Base-by-base conservation (phyloP, 148 eudicot species). In the Chenopodium quinoa region DNA sequence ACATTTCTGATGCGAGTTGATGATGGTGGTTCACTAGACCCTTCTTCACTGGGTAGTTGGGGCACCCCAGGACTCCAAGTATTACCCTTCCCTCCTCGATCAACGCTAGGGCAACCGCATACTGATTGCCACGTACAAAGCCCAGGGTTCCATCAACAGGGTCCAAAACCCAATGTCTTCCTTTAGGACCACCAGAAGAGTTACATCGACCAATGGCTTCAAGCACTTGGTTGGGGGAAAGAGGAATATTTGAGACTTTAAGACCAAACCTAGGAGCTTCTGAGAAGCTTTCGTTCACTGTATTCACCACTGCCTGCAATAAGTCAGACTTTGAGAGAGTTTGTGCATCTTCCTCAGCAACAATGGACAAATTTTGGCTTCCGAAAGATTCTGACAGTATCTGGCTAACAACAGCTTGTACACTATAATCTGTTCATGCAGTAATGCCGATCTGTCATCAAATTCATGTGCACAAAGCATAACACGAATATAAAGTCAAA, bases 141-240 rank as follows among this genome's bases (percentile, higher is more conserved):
- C 97, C 99, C 22, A 95, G 83, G 44, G 98, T 95, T 75, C 98
- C 98, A 82, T 95, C 98, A 83, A 95, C 97, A 44, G 97, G 98
- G 80, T 95, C 98, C 79, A 95, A 89, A 71, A 92, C 97, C n/a
- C 98, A 95, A 84, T 93, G 94, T 89, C 88, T 87, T 76, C 97
- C 98, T 14, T 62, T 70, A 19, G 89, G 92, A 25, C 97, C 98
- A 68, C 97, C 97, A 64, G 81, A 72, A 23, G 98, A 95, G 85
- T 85, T 95, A 87, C 98, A 93, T 60, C 84, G 90, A 75, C 91
- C 85, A 62, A 95, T 92, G 50, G 97, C 97, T 69, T 93, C 89
- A 62, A 93, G 87, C 76, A 95, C 88, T 86, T 92, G 88, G 34
- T 77, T 77, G 73, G 87, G 79, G 8, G 82, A 79, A 37, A 95